Evolutionary conservation across 768 basidiomycete genomes (phyloP).

Genomic region (Kwoniella dejecticola): DNA sequence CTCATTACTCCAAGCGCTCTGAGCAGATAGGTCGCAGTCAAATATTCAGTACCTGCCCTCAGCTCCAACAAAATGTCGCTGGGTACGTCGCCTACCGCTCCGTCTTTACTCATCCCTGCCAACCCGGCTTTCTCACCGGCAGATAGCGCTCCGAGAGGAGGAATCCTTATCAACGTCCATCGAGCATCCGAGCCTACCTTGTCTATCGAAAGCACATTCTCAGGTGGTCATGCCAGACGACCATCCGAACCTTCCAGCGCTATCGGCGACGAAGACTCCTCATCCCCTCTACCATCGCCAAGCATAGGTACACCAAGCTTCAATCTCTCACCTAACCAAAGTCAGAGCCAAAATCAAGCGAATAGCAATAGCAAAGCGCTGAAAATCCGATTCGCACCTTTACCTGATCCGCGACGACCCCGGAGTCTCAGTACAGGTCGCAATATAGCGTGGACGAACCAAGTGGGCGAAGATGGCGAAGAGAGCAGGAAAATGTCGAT

Average conservation of each 20-base stretch:
- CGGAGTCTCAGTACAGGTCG: constrained; percentile 44
- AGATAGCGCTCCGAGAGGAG: constrained; percentile 34
- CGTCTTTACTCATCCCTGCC: constrained; percentile 38
- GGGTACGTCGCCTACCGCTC: constrained; percentile 22
- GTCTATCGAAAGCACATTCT: not conserved
- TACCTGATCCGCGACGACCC: constrained; percentile 72
- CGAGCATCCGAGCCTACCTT: constrained; percentile 26
- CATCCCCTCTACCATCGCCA: constrained; percentile 9
- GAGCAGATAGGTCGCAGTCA: too few relatives aligned
- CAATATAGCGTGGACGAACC: constrained; percentile 42
- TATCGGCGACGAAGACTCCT: not conserved
- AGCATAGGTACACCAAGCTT: not conserved
- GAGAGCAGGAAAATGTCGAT: constrained; percentile 33
- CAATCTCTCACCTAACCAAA: too few relatives aligned
- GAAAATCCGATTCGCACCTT: constrained; percentile 76
- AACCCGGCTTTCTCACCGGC: constrained; percentile 32
- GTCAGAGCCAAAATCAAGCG: not conserved
- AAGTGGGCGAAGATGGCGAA: constrained; percentile 31
- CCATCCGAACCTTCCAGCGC: constrained; percentile 4
- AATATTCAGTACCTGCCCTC: too few relatives aligned
- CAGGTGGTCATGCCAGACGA: constrained; percentile 6
- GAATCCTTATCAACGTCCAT: constrained; percentile 42
- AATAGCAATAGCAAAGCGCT: not conserved
- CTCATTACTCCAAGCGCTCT: too few relatives aligned
- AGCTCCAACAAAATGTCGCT: constrained; percentile 9